phyloP scores from a whole-genome alignment of 805 yeast species.

The Maudiozyma barnettii region DNA sequence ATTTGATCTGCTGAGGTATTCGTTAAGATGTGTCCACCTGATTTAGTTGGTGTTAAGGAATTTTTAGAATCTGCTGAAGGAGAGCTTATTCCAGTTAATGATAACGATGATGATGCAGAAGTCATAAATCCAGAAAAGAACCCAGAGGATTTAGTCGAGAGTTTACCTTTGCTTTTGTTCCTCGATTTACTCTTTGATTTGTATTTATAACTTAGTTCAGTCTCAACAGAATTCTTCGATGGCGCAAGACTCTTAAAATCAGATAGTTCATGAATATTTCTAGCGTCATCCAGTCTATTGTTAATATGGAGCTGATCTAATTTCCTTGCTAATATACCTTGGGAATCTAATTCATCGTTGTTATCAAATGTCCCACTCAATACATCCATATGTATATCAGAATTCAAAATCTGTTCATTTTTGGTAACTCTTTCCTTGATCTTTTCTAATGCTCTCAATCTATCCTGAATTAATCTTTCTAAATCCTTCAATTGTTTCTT shows the following conservation, averaged over 20 bases:
- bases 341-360: constrained; percentile 14
- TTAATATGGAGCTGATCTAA: constrained; percentile 23
- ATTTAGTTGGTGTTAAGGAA: not conserved
- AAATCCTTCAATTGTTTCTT: constrained; percentile 19
- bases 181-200: constrained; percentile 15
- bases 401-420: constrained; percentile 16
- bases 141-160: constrained; percentile 12
- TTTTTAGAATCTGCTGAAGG: not conserved
- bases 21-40: not conserved
- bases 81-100: not conserved
- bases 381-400: constrained; percentile 23
- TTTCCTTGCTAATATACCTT: constrained; percentile 21
- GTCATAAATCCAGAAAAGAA: constrained; percentile 21
- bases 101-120: constrained; percentile 5
- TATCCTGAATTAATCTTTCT: constrained; percentile 18
- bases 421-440: constrained; percentile 17
- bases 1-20: not conserved
- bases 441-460: constrained; percentile 19
- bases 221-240: constrained; percentile 13
- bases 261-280: constrained; percentile 4
- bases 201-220: constrained; percentile 23
- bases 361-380: constrained; percentile 21
- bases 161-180: constrained; percentile 6
- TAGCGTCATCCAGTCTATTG: constrained; percentile 13
- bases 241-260: constrained; percentile 9